phyloP scores from a whole-genome alignment of 176 grass and related monocot genomes.

The Carex myosuroides region DNA sequence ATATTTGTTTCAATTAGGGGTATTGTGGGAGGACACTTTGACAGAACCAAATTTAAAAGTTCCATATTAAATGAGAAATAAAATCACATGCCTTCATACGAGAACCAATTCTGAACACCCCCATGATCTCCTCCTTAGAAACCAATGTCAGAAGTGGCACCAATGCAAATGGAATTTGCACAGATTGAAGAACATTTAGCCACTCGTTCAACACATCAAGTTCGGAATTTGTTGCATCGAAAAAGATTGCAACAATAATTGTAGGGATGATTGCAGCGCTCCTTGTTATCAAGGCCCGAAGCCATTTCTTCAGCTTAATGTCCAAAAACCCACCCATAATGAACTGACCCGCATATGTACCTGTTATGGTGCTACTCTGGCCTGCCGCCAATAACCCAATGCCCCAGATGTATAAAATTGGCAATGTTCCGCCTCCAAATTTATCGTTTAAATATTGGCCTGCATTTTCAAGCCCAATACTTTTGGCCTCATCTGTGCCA shows the following conservation, averaged over 20 bases:
- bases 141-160: constrained; percentile 88
- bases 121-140: constrained; percentile 88
- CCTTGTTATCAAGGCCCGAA: constrained; percentile 78
- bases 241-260: constrained; percentile 81
- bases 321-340: constrained; percentile 99
- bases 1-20: neutral
- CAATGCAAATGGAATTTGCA: constrained; percentile 96
- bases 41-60: neutral
- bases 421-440: constrained; percentile 72
- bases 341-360: constrained; percentile 98
- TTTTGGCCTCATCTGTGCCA: constrained; percentile 65
- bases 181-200: constrained; percentile 91
- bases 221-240: constrained; percentile 61
- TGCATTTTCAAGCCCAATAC: constrained; percentile 92
- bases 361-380: constrained; percentile 94
- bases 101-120: constrained; percentile 75
- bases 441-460: constrained; percentile 83
- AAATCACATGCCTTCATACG: constrained; percentile 55
- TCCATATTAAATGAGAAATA: constrained; percentile 2
- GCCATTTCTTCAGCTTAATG: constrained; percentile 88
- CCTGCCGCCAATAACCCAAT: constrained; percentile 84
- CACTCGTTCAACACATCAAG: constrained; percentile 93
- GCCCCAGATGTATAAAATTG: constrained; percentile 97
- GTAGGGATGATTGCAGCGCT: constrained; percentile 92
- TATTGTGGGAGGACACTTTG: neutral